Evolutionary conservation across 2,329 filamentous ascomycete genomes (phyloP), one percentile per base, ranked within the genome.

Genomic region (Pseudofabraea citricarpa): DNA sequence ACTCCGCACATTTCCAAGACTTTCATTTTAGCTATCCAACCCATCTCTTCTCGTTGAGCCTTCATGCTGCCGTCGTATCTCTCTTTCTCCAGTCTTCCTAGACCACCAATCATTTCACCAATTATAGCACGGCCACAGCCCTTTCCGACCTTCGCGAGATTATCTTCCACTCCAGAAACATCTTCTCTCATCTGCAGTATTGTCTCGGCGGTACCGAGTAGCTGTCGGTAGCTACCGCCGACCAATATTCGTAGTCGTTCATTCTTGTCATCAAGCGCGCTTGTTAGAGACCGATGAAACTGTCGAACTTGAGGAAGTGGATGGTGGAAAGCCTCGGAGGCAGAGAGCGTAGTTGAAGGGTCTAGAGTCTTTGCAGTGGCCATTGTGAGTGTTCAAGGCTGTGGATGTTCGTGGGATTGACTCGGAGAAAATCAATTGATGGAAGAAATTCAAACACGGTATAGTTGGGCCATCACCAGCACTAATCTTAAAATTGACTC

Each of bases 181-280:
- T 91, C 82, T 29, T 66, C 67, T 53, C 88, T 85, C 88, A 97
- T 95, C 48, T 83, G 77, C 43, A 96, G 85, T 53, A 97, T 97
- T n/a, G 83, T 83, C 66, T 96, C 90, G 43, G 91, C 91, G 0
- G 91, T 96, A 41, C 87, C 87, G 20, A 97, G 80, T 7, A 97
- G 80, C 56, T 93, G 88, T 54, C 91, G 86, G 66, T 97, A 97
- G 58, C 77, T 81, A 46, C 69, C 73, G 52, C 80, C 80, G 48
- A 84, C 80, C 60, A 81, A 76, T 15, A 74, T 80, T 54, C 80
- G 78, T 57, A 84, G 69, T 23, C 79, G 78, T 39, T 69, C 69
- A 24, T 77, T 72, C 56, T 81, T 81, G 60, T 83, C 79, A 50
- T 83, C 79, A 53, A 81, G 73, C 52, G 75, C 70, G 8, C 66